phyloP scores from a whole-genome alignment of 768 basidiomycete species.

The Mycena rebaudengoi region DNA sequence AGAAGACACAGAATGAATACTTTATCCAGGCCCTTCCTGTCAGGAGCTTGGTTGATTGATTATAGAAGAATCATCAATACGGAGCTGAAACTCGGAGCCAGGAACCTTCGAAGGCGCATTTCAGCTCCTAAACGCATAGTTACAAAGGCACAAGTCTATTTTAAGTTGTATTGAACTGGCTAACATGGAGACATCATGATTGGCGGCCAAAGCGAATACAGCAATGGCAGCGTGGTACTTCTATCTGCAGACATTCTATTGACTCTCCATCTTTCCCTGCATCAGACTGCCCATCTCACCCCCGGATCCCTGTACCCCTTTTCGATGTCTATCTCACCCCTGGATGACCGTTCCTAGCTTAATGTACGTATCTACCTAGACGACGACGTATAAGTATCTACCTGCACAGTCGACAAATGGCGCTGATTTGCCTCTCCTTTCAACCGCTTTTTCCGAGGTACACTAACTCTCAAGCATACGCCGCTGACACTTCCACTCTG shows the following conservation, averaged over 20 bases:
- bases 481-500: not conserved
- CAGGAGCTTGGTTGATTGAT: not conserved
- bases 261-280: constrained; percentile 6
- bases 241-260: not conserved
- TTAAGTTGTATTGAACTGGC: not conserved
- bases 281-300: constrained; percentile 1
- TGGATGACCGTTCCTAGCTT: not conserved
- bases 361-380: not conserved
- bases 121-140: not conserved
- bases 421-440: not conserved
- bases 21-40: not conserved
- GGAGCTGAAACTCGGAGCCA: not conserved
- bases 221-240: not conserved
- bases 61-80: not conserved
- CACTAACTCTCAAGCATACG: not conserved
- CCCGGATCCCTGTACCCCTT: not conserved
- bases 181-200: not conserved
- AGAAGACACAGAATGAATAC: not conserved
- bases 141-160: not conserved
- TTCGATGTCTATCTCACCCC: not conserved
- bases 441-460: not conserved
- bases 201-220: not conserved
- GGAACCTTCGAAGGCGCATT: not conserved
- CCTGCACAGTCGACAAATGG: not conserved
- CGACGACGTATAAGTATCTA: not conserved